Percentiles rank a stretch among this genome's conserved stretches.
Conservation (phyloP, 352 stramenopile species). For the Halophytophthora batemanensis region DNA sequence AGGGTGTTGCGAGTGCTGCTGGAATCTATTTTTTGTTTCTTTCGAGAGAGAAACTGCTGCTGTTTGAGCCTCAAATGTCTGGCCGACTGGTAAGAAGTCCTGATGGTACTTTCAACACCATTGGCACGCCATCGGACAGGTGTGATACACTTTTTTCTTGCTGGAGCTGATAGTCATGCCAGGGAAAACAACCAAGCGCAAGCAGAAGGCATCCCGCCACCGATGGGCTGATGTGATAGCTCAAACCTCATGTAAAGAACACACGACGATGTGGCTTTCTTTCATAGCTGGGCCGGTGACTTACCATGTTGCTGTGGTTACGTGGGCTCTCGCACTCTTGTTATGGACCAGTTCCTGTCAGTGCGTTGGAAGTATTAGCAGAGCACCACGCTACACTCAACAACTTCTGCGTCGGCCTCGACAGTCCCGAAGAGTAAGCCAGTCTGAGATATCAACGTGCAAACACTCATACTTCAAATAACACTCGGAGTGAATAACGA, state of each 20-base stretch:
- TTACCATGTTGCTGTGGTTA: background rate
- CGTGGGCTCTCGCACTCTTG: background rate
- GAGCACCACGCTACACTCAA: constrained; percentile 42
- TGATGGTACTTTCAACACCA: too few species aligned
- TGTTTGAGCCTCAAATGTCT: background rate
- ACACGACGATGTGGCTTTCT: background rate
- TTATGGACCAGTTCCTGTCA: constrained; percentile 30
- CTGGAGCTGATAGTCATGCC: constrained; percentile 12
- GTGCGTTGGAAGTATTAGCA: constrained; percentile 34
- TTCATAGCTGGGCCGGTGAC: background rate
- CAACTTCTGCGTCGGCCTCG: constrained; percentile 34
- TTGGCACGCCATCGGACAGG: too few species aligned
- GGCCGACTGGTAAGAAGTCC: too few species aligned
- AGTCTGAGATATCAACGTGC: too few species aligned
- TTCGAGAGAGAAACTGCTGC: constrained; percentile 16
- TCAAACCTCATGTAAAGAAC: constrained; percentile 34
- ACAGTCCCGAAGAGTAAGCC: constrained; percentile 14
- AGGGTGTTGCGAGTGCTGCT: background rate
- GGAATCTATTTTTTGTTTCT: constrained; percentile 15
- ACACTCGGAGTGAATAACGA: background rate
- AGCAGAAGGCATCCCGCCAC: constrained; percentile 13
- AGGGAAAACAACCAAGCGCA: constrained; percentile 23
- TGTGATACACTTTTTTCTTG: too few species aligned
- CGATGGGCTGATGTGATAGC: constrained; percentile 32
- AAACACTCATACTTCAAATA: background rate